These are phyloP conservation scores for Moricandia arvensis DNA, from an alignment of 345 rosid genomes.

Conservation along the genomic window DNA sequence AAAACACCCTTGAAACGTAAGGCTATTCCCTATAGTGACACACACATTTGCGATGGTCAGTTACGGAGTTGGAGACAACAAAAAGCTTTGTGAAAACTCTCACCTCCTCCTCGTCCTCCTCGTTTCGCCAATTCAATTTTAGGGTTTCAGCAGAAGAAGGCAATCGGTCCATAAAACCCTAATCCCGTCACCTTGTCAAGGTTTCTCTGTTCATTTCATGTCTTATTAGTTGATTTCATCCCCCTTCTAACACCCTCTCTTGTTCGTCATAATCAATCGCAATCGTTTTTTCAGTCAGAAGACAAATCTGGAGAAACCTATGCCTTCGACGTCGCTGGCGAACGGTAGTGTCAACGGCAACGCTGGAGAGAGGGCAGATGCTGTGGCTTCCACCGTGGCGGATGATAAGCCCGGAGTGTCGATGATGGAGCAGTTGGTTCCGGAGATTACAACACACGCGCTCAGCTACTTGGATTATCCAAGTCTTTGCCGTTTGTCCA, in stretches of 20 bases:
- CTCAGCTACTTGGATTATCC: constrained; percentile 93
- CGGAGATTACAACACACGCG: constrained; percentile 97
- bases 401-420: constrained; percentile 75
- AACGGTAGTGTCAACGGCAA: constrained; percentile 38
- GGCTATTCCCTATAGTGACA: constrained; percentile 4
- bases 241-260: constrained; percentile 32
- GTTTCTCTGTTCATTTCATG: constrained; percentile 45
- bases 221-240: constrained; percentile 63
- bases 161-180: constrained; percentile 17
- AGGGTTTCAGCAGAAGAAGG: constrained; percentile 28
- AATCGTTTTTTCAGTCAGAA: constrained; percentile 41
- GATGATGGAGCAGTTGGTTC: constrained; percentile 99
- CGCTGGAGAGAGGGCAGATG: constrained; percentile 29
- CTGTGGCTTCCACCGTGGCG: constrained; percentile 29
- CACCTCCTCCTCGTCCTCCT: not conserved
- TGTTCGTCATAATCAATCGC: constrained; percentile 51
- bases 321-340: constrained; percentile 31
- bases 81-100: constrained; percentile 8
- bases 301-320: constrained; percentile 23
- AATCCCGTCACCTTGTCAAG: constrained; percentile 27
- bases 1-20: not conserved
- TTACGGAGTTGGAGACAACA: constrained; percentile 26
- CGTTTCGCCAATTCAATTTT: constrained; percentile 28
- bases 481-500: constrained; percentile 45
- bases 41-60: constrained; percentile 16